Percentiles rank a stretch among this genome's conserved stretches.
Evolutionary conservation across 306 rosid genomes (phyloP).

Genomic region (Dryas octopetala): DNA sequence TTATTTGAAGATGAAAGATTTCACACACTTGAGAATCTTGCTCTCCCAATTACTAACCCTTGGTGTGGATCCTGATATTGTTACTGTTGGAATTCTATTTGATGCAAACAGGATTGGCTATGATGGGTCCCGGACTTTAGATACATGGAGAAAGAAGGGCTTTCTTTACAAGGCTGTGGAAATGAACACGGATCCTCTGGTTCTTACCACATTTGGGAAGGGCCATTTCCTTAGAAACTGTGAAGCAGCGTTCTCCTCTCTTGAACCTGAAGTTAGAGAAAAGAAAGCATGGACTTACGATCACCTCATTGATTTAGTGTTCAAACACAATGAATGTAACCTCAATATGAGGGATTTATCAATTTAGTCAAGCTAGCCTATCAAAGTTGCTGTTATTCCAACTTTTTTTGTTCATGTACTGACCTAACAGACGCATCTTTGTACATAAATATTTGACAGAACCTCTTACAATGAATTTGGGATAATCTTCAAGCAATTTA

Average conservation of each 20-base stretch:
- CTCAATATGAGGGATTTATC: not conserved
- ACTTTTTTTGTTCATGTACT: not conserved
- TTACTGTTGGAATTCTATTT: constrained; percentile 56
- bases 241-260: constrained; percentile 51
- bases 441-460: not conserved
- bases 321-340: constrained; percentile 22
- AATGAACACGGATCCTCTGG: constrained; percentile 66
- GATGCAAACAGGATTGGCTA: constrained; percentile 59
- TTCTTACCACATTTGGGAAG: constrained; percentile 71
- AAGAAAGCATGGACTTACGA: constrained; percentile 50
- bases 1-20: constrained; percentile 71
- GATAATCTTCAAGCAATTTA: not conserved
- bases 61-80: constrained; percentile 53
- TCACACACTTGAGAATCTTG: constrained; percentile 47
- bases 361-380: not conserved
- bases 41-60: constrained; percentile 41
- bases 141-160: constrained; percentile 56
- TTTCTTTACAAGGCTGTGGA: constrained; percentile 47
- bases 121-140: constrained; percentile 44
- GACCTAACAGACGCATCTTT: not conserved
- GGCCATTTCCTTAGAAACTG: constrained; percentile 58
- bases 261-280: constrained; percentile 49
- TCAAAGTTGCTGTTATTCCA: not conserved
- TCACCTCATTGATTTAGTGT: constrained; percentile 50
- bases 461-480: not conserved